A percentile compares a stretch with the other conserved stretches of the same genome.
These are phyloP conservation scores for Helianthus tuberosus DNA, from an alignment of 129 eudicot species.

Conservation along the genomic window DNA sequence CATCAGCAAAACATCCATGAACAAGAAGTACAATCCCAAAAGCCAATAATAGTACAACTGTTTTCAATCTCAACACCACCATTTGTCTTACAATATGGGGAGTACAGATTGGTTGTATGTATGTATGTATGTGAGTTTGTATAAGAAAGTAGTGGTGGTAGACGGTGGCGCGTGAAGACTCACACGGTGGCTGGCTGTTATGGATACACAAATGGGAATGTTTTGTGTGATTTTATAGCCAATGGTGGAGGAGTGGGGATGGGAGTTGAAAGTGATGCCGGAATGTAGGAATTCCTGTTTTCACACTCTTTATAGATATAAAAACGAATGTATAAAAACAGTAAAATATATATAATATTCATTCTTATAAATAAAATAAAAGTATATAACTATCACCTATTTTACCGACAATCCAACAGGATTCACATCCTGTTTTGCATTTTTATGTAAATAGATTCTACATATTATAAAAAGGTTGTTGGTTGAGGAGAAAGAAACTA, in stretches of 20 bases:
- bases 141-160: constrained; percentile 21
- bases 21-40: constrained; percentile 20
- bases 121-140: background rate
- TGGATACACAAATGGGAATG: constrained; percentile 11
- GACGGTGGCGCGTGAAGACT: constrained; percentile 14
- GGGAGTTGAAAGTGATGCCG: constrained; percentile 20
- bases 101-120: background rate
- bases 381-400: too few species aligned
- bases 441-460: too few species aligned
- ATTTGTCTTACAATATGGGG: background rate
- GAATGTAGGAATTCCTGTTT: constrained; percentile 27
- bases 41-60: constrained; percentile 9
- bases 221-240: background rate
- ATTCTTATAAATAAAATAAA: too few species aligned
- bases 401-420: too few species aligned
- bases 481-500: too few species aligned
- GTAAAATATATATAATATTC: too few species aligned
- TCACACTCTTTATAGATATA: constrained; percentile 24
- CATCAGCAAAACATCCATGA: constrained; percentile 38
- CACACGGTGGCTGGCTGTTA: background rate
- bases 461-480: too few species aligned
- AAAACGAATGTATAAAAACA: too few species aligned
- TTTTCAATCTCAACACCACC: constrained; percentile 15
- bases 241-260: background rate
- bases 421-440: too few species aligned